phyloP scores from a whole-genome alignment of 768 basidiomycete genomes.

The Roridomyces roridus region DNA sequence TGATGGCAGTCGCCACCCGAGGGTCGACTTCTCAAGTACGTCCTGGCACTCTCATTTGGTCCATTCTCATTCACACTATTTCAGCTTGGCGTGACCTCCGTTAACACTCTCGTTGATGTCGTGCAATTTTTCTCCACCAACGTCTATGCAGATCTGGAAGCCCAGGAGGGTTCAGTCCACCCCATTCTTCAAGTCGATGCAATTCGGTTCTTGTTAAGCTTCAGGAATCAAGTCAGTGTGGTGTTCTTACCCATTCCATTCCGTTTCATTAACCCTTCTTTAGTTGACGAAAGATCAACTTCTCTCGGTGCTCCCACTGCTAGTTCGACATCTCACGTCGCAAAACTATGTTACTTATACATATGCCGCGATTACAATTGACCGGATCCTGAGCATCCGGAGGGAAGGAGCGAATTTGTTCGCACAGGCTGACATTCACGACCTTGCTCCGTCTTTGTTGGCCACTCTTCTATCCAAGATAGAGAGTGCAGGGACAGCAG shows the following conservation, averaged over 20 bases:
- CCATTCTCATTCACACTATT: conserved; percentile 2
- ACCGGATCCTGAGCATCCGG: conserved; percentile 91
- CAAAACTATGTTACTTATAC: conserved; percentile 93
- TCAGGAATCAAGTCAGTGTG: conserved; percentile 85
- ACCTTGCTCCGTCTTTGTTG: conserved; percentile 77
- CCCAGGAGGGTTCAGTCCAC: conserved; percentile 70
- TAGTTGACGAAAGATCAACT: conserved; percentile 95
- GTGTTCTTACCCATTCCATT: not conserved
- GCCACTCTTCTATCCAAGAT: conserved; percentile 79
- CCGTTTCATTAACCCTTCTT: not conserved
- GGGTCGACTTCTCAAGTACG: conserved; percentile 85
- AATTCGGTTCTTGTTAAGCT: conserved; percentile 92
- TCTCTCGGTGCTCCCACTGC: conserved; percentile 85
- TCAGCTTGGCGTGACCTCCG: conserved; percentile 92
- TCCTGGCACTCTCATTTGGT: not conserved
- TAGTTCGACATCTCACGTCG: conserved; percentile 82
- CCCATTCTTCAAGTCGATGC: conserved; percentile 96
- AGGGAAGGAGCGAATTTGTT: conserved; percentile 82
- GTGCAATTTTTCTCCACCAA: conserved; percentile 95
- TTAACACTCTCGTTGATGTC: conserved; percentile 90
- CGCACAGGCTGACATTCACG: conserved; percentile 84
- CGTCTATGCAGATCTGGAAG: conserved; percentile 85
- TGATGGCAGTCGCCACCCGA: conserved; percentile 92
- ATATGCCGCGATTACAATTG: conserved; percentile 98
- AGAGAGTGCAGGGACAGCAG: conserved; percentile 77